Conservation (phyloP, 1,139 yeast species). For the Suhomyces atakaporum region DNA sequence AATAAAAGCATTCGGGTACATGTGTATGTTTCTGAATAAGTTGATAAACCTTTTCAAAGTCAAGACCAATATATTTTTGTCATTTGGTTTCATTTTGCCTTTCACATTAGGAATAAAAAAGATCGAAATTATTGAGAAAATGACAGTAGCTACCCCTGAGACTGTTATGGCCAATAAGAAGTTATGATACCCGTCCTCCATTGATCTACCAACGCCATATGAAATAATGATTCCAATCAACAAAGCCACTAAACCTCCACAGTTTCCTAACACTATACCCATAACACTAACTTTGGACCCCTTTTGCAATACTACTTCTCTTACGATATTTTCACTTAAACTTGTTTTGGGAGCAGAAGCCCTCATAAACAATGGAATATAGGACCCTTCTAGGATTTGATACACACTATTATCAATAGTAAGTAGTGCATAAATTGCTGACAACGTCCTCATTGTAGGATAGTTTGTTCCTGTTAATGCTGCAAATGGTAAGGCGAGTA, state of each 20-base stretch:
- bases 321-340: slow-evolving; percentile 28
- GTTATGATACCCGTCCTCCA: slow-evolving; percentile 34
- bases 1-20: slow-evolving; percentile 40
- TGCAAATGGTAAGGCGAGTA: slow-evolving; percentile 41
- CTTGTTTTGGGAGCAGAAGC: slow-evolving; percentile 21
- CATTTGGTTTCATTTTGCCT: slow-evolving; percentile 30
- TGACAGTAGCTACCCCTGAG: slow-evolving; percentile 41
- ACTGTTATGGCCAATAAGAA: slow-evolving; percentile 43
- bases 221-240: slow-evolving; percentile 44
- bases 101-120: slow-evolving; percentile 36
- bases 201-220: slow-evolving; percentile 30
- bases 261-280: slow-evolving; percentile 41
- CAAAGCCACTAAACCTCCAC: slow-evolving; percentile 45
- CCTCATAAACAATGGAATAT: slow-evolving; percentile 47
- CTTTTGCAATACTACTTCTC: slow-evolving; percentile 28
- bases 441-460: slow-evolving; percentile 25
- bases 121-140: slow-evolving; percentile 29
- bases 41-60: slow-evolving; percentile 29
- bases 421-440: slow-evolving; percentile 36
- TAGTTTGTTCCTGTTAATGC: slow-evolving; percentile 29
- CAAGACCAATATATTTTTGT: slow-evolving; percentile 25
- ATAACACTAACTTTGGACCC: slow-evolving; percentile 43
- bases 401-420: slow-evolving; percentile 35
- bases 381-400: slow-evolving; percentile 46
- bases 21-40: slow-evolving; percentile 28